Evolutionary conservation across 345 rosid genomes (phyloP).

Genomic region (Aquilaria malaccensis): DNA sequence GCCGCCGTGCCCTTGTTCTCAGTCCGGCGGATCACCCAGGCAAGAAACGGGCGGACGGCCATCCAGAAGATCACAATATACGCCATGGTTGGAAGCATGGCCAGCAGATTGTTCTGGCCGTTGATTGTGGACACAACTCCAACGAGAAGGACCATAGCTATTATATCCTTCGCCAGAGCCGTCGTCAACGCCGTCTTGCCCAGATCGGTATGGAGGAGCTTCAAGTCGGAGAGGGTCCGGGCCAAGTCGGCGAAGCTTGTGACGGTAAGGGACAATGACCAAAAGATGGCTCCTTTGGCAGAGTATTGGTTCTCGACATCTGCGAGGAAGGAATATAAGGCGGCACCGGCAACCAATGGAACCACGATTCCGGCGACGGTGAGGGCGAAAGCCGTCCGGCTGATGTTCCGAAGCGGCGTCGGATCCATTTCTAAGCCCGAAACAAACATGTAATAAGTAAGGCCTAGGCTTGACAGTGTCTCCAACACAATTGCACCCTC

Average conservation of each 20-base stretch:
- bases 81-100: constrained; percentile 3
- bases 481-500: constrained; percentile 5
- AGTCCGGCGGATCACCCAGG: constrained; percentile 11
- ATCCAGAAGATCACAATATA: constrained; percentile 20
- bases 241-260: constrained; percentile 45
- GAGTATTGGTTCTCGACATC: neutral
- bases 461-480: constrained; percentile 10
- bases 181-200: constrained; percentile 33
- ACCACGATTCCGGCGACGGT: constrained; percentile 24
- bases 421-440: constrained; percentile 15
- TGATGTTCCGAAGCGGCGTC: constrained; percentile 1
- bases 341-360: constrained; percentile 22
- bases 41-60: constrained; percentile 26
- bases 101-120: neutral
- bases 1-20: constrained; percentile 7
- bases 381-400: neutral
- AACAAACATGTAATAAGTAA: constrained; percentile 15
- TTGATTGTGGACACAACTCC: constrained; percentile 8
- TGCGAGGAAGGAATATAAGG: constrained; percentile 12
- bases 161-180: constrained; percentile 26
- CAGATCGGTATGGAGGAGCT: constrained; percentile 37
- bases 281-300: constrained; percentile 11
- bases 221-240: constrained; percentile 29
- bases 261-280: constrained; percentile 33
- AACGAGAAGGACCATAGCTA: constrained; percentile 28